phyloP scores from a whole-genome alignment of 805 yeast species.

The Hanseniaspora mollemarum region DNA sequence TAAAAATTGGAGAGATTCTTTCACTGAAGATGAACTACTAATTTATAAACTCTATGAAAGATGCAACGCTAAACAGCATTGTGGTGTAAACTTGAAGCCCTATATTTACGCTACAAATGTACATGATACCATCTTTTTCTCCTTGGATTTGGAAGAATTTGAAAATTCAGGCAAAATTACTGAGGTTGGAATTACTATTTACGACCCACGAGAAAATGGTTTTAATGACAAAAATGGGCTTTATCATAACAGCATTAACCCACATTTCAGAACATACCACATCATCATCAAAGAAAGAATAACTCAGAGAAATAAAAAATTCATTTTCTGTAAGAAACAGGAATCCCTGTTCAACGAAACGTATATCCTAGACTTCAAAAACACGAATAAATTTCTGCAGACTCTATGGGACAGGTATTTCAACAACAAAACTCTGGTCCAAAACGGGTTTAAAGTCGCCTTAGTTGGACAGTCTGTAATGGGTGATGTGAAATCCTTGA shows the following conservation, averaged over 20 bases:
- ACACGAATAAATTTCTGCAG: conserved; percentile 35
- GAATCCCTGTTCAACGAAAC: conserved; percentile 44
- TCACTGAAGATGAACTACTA: neutral
- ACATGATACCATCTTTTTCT: conserved; percentile 31
- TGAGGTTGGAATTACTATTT: conserved; percentile 48
- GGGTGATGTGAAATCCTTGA: conserved; percentile 47
- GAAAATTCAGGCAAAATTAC: conserved; percentile 39
- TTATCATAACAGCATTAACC: neutral
- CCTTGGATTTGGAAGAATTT: conserved; percentile 49
- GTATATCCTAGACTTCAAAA: conserved; percentile 31
- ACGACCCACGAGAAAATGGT: conserved; percentile 41
- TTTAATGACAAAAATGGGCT: conserved; percentile 27
- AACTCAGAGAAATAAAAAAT: conserved; percentile 39
- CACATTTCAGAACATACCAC: conserved; percentile 24
- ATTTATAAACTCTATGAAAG: neutral
- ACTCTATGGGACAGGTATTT: conserved; percentile 37
- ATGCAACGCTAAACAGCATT: neutral
- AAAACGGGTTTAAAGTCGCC: conserved; percentile 26
- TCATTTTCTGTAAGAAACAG: conserved; percentile 43
- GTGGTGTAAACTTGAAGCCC: conserved; percentile 2
- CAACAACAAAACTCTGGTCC: conserved; percentile 24
- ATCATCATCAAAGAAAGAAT: conserved; percentile 37
- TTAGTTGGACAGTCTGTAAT: conserved; percentile 51
- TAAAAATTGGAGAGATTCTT: neutral
- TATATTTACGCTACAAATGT: conserved; percentile 10